Percentiles rank a stretch among this genome's conserved stretches.
Conservation (phyloP, 2,329 filamentous ascomycete genomes). For the Ophidiomyces ophidiicola region DNA sequence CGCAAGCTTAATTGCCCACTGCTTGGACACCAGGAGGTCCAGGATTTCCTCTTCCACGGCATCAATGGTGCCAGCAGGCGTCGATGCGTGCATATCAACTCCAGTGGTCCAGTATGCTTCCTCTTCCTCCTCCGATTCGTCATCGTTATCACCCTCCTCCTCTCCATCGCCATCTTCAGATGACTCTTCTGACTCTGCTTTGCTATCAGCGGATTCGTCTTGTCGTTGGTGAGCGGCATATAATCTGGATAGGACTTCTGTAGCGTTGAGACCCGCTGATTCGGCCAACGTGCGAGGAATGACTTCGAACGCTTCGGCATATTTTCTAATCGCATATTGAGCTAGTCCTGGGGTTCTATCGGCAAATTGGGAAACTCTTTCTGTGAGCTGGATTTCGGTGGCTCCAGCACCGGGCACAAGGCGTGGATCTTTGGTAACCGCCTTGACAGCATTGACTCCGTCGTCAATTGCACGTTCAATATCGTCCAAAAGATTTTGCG, state of each 20-base stretch:
- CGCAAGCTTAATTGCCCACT: slow-evolving; percentile 93
- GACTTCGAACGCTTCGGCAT: slow-evolving; percentile 93
- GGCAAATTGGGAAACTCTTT: slow-evolving; percentile 77
- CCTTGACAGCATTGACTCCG: slow-evolving; percentile 96
- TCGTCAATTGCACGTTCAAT: slow-evolving; percentile 95
- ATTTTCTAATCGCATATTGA: slow-evolving; percentile 97
- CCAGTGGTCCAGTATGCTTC: slow-evolving; percentile 80
- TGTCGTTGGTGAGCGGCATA: slow-evolving; percentile 75
- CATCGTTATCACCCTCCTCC: too few relatives aligned
- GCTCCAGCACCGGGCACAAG: slow-evolving; percentile 90
- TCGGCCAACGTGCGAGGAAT: slow-evolving; percentile 88
- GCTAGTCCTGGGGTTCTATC: slow-evolving; percentile 87
- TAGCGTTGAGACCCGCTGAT: slow-evolving; percentile 88
- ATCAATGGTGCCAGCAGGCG: slow-evolving; percentile 69
- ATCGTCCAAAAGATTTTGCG: slow-evolving; percentile 95
- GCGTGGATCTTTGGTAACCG: slow-evolving; percentile 83
- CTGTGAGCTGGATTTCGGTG: slow-evolving; percentile 84
- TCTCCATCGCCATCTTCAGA: slow-evolving; percentile 27
- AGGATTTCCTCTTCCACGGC: slow-evolving; percentile 79
- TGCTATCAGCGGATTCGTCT: slow-evolving; percentile 13
- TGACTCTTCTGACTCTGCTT: slow-evolving; percentile 52
- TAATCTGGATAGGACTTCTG: slow-evolving; percentile 82
- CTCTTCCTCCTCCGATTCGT: slow-evolving; percentile 42
- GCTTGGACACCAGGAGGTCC: slow-evolving; percentile 82
- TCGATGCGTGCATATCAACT: slow-evolving; percentile 84